Evolutionary conservation across 768 basidiomycete species (phyloP).

Genomic region (Melanogaster broomeanus): DNA sequence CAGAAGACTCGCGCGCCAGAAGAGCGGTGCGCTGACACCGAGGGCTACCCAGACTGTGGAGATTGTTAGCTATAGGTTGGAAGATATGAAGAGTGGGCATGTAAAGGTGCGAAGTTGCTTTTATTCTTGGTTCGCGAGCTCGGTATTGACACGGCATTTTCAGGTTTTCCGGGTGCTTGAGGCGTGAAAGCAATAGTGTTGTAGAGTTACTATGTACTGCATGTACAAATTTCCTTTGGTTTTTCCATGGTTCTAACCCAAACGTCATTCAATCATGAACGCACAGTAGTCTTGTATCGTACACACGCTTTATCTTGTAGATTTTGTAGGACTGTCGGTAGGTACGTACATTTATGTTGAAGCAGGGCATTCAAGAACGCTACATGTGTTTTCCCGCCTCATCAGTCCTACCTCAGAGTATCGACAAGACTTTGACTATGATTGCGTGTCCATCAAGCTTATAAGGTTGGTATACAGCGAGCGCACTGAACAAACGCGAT

Average conservation of each 20-base stretch:
- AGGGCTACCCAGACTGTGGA: conserved; percentile 59
- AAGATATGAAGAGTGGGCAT: conserved; percentile 84
- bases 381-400: not conserved
- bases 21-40: conserved; percentile 37
- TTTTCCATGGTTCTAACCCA: not conserved
- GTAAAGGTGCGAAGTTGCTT: conserved; percentile 56
- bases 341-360: not conserved
- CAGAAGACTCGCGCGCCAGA: conserved; percentile 27
- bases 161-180: conserved; percentile 45
- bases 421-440: conserved; percentile 3
- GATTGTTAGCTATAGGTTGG: conserved; percentile 80
- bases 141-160: conserved; percentile 8
- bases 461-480: conserved; percentile 10
- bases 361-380: not conserved
- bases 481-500: not conserved
- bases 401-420: not conserved
- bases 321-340: not conserved
- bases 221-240: not conserved
- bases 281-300: not conserved
- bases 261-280: not conserved
- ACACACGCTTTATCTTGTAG: not conserved
- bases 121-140: not conserved
- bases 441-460: not conserved
- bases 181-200: conserved; percentile 24
- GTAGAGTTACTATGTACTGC: not conserved